Conservation (phyloP, 768 basidiomycete genomes). For the Leccinum subgranulosum region DNA sequence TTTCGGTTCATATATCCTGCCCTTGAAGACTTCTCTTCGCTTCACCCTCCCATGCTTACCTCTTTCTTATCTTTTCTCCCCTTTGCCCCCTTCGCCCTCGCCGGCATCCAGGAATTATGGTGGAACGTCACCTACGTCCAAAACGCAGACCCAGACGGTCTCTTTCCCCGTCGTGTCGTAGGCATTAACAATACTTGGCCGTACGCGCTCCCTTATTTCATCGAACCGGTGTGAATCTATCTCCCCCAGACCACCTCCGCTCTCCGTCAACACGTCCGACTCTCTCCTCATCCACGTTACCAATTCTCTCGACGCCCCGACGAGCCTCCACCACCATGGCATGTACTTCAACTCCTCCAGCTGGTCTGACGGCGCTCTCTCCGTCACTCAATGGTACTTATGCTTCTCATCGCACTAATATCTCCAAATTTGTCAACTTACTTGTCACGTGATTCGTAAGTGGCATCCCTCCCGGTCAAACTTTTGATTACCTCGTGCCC, state of each 20-base stretch:
- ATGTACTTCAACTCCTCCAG: slow-evolving; percentile 88
- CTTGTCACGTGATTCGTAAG: slow-evolving; percentile 31
- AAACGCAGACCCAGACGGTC: slow-evolving; percentile 80
- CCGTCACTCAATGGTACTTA: slow-evolving; percentile 86
- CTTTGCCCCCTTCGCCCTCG: slow-evolving; percentile 40
- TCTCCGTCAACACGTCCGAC: slow-evolving; percentile 71
- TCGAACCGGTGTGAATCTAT: neutral
- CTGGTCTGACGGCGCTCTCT: slow-evolving; percentile 88
- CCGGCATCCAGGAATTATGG: slow-evolving; percentile 73
- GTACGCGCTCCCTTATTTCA: slow-evolving; percentile 42
- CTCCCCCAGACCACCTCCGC: slow-evolving; percentile 69
- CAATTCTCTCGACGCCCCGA: slow-evolving; percentile 65
- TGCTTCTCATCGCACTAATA: neutral
- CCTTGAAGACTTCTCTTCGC: no score
- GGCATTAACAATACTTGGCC: slow-evolving; percentile 95
- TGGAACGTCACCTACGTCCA: slow-evolving; percentile 90
- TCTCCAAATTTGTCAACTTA: neutral
- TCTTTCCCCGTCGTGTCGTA: slow-evolving; percentile 70
- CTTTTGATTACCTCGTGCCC: slow-evolving; percentile 74
- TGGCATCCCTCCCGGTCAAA: slow-evolving; percentile 71
- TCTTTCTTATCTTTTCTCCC: slow-evolving; percentile 15
- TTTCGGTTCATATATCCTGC: neutral
- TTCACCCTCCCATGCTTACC: slow-evolving; percentile 1
- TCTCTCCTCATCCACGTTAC: slow-evolving; percentile 72
- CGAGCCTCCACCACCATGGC: slow-evolving; percentile 88